Evolutionary conservation across 2,329 filamentous ascomycete genomes (phyloP).

Genomic region (Talaromyces funiculosus): DNA sequence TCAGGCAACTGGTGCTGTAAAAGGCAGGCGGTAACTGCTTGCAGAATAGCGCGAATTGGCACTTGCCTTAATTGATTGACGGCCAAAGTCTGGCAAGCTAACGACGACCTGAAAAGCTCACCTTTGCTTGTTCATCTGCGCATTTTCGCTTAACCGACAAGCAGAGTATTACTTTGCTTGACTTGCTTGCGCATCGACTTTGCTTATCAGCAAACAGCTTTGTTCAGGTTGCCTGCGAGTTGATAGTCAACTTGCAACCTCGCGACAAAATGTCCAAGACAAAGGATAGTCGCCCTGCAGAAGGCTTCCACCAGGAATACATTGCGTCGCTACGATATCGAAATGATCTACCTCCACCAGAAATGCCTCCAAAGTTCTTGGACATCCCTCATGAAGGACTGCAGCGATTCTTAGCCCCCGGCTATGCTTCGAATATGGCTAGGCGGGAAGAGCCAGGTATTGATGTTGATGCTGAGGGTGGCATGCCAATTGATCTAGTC

Average conservation of each 20-base stretch:
- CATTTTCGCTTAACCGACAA: background rate
- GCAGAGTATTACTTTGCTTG: no score
- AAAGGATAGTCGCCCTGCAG: slow-evolving; percentile 34
- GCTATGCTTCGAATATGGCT: slow-evolving; percentile 81
- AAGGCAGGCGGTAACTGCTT: background rate
- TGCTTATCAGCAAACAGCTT: no score
- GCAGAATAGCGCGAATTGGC: background rate
- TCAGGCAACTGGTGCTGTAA: background rate
- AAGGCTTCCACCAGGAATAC: slow-evolving; percentile 79
- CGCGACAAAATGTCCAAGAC: slow-evolving; percentile 33
- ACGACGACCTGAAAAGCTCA: background rate
- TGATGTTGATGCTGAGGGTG: slow-evolving; percentile 93
- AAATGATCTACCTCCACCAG: slow-evolving; percentile 90
- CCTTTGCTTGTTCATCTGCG: background rate
- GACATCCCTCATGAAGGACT: slow-evolving; percentile 94
- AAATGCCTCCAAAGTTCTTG: slow-evolving; percentile 91
- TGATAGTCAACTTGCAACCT: background rate
- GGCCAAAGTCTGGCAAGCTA: background rate
- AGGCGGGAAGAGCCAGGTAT: slow-evolving; percentile 93
- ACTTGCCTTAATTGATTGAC: background rate
- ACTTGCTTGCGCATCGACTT: background rate
- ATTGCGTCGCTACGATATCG: slow-evolving; percentile 93
- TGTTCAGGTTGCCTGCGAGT: background rate
- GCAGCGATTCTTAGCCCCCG: slow-evolving; percentile 81
- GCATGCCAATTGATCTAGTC: slow-evolving; percentile 93